Base-by-base conservation (phyloP, 2,329 filamentous ascomycete species). In the Daldinia sp. region DNA sequence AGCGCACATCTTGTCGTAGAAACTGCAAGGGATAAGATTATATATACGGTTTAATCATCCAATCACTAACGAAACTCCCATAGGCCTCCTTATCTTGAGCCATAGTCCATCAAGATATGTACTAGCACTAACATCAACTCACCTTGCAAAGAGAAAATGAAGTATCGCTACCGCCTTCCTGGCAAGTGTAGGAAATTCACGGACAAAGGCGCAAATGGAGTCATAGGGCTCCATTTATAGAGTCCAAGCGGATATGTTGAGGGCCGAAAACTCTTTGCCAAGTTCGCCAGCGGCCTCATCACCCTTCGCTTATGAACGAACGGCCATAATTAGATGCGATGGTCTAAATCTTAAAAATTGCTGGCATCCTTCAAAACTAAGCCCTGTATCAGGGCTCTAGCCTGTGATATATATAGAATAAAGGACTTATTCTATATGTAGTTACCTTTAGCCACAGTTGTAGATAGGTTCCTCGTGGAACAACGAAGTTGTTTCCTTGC, bases 161-260 rank as follows among this genome's bases (percentile, higher is more conserved):
- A 61, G 5, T 17, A 63, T 0, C 1, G 27, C 29, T 5, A 67
- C 27, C 6, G 70, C 11, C 25, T 43, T 43, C 17, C 29, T 19
- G 1, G 50, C n/a, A 2, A 58, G 13, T 6, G 35, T 25, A n/a
- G 47, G 32, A 8, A 58, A 64, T 8, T 52, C 53, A 10, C 58
- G 56, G 17, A 32, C 75, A 64, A 84, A 83, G 1, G 65, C 68
- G n/a, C 69, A 68, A 32, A 83, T 72, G 0, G 80, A 82, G 1
- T 75, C 71, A 57, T 82, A 83, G 1, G 74, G 78, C 8, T 56
- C 48, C 75, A 82, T 77, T 62, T 83, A 80, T 3, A 83, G 64
- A 11, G 67, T 13, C 78, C 79, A 83, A n/a, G 83, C 79, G 15
- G 79, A 74, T 32, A 83, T 74, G 0, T 41, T 71, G 10, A 75